Base-by-base conservation (phyloP, 2,329 filamentous ascomycete genomes). In the Thermochaetoides dissita region DNA sequence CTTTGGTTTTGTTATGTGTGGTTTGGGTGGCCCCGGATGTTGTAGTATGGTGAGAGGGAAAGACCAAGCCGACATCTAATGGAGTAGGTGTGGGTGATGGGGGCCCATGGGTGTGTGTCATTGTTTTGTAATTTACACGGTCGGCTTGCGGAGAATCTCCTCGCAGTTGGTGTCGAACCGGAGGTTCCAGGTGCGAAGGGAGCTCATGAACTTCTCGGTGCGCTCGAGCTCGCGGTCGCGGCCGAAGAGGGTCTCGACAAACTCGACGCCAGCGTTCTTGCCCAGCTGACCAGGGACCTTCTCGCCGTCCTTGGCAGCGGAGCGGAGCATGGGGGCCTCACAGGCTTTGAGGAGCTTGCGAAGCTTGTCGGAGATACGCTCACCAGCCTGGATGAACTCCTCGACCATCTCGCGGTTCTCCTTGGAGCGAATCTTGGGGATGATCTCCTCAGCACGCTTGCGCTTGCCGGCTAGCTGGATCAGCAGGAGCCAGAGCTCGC, bases 131-230 rank as follows among this genome's bases (percentile, higher is more conserved):
- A 8, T 35, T 57, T 72, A 79, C 55, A 66, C 62, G 52, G 68
- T 70, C 34, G 77, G 77, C 55, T 71, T 68, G 52, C 65, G 65
- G 46, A 96, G 69, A 53, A 96, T 89, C 29, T 89, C 84, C 56
- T 94, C 85, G 65, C 87, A 94, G 69, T 96, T 95, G 61, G 84
- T 85, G 57, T 95, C 87, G 62, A 95, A 98, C 37, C 89, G 82
- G 64, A 93, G 77, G 61, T 84, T 87, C 85, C 89, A 98, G 32
- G 88, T 71, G 39, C 84, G 76, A 57, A 94, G 80, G 49, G 78
- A 79, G 51, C 84, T 79, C 86, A 96, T 96, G 63, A 95, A 77
- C 63, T 83, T 84, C 68, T 95, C 86, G 2, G 89, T 95, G 63
- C 80, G 80, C 60, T 88, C 80, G 42, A 95, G 71, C 65, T 95